These are phyloP conservation scores for Musa schizocarpa DNA, from an alignment of 176 grass and related monocot genomes.

Conservation along the genomic window DNA sequence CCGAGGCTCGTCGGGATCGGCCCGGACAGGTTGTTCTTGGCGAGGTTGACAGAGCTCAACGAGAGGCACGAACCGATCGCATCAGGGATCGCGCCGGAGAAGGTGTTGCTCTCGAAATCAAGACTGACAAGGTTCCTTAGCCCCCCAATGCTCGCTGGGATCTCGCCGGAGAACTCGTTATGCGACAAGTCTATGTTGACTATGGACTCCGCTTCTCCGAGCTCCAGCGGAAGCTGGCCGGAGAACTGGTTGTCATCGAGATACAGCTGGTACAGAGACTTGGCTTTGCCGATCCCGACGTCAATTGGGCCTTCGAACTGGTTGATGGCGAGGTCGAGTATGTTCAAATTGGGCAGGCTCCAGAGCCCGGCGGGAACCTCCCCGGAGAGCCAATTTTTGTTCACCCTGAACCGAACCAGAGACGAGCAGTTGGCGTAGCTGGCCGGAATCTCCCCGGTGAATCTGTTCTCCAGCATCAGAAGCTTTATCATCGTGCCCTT, in stretches of 20 bases:
- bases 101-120: conserved; percentile 24
- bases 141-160: conserved; percentile 43
- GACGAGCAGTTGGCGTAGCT: conserved; percentile 52
- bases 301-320: conserved; percentile 43
- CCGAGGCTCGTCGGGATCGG: conserved; percentile 49
- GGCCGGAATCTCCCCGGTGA: conserved; percentile 56
- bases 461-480: conserved; percentile 71
- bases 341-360: conserved; percentile 42
- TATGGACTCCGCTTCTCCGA: conserved; percentile 29
- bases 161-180: conserved; percentile 55
- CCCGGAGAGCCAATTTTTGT: conserved; percentile 57
- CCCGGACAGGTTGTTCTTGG: conserved; percentile 48
- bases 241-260: conserved; percentile 46
- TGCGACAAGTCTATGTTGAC: conserved; percentile 35
- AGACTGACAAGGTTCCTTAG: conserved; percentile 34
- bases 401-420: conserved; percentile 49
- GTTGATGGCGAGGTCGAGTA: conserved; percentile 55
- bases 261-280: conserved; percentile 24
- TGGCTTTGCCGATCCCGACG: conserved; percentile 31
- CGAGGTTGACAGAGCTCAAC: conserved; percentile 39
- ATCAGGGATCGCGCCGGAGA: conserved; percentile 48
- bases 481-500: conserved; percentile 52
- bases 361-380: conserved; percentile 63
- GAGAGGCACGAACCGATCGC: conserved; percentile 47
- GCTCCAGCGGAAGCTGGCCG: conserved; percentile 43